Evolutionary conservation across 176 grass and related monocot species (phyloP), one percentile per base, ranked within the genome.

Genomic region (Oryza glumipatula): DNA sequence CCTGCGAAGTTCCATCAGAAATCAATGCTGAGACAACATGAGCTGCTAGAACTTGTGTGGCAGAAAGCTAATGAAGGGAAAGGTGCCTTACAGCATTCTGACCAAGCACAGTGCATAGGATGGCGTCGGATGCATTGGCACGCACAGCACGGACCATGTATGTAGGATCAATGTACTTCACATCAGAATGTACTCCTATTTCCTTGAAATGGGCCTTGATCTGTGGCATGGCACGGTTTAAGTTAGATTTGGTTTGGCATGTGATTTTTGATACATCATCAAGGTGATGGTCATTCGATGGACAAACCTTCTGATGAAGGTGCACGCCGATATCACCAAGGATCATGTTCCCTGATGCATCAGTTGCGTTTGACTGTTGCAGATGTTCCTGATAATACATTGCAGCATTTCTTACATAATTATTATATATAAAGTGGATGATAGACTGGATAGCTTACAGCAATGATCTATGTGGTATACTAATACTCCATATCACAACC

Each of bases 81-180:
- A 5, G 17, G 32, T 17, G 45, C 60, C 88, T 83, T 99, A 99
- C 93, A 67, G 93, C 93, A 23, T 99, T 99, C 80, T 99, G 96
- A 67, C 96, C 96, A 19, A 99, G 96, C 28, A 99, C 91, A 1
- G 96, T 96, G 93, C 96, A 99, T 49, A 99, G 91, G 74, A 99
- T 96, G 32, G 96, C 96, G 54, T 99, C 96, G 33, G 96, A 96
- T 72, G 96, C 96, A 65, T 99, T 99, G 67, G 96, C 96, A 65
- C 96, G 91, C 33, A 94, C 78, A 0, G 93, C 96, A 21, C 96
- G 91, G n/a, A 99, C 86, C 93, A 96, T 99, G 60, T 96, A 99
- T 5, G 93, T 99, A 12, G 96, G 96, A 85, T 99, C 96, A 12
- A 99, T 99, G 79, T 96, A 99, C 70, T 99, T 96, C 67, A 94